phyloP scores from a whole-genome alignment of 1,284 basidiomycete genomes.

The Fomitiporia mediterranea region DNA sequence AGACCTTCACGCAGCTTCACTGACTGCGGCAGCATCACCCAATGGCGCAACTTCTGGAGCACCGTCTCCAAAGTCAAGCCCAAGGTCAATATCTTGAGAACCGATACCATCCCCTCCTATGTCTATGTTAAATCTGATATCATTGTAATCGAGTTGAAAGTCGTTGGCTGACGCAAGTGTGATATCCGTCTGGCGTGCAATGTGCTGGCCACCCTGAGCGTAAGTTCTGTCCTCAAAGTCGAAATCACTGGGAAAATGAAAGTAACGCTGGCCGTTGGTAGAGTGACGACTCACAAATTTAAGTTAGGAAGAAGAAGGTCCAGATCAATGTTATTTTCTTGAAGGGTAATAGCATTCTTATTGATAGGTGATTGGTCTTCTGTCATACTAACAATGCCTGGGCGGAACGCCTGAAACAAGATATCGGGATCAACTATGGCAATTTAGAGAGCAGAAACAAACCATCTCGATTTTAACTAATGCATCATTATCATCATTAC shows the following conservation, averaged over 20 bases:
- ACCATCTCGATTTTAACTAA: constrained; percentile 95
- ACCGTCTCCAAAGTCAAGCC: constrained; percentile 65
- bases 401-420: no score
- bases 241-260: constrained; percentile 60
- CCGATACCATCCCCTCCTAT: constrained; percentile 79
- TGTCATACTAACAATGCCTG: constrained; percentile 90
- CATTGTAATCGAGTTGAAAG: constrained; percentile 53
- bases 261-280: no score
- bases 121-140: constrained; percentile 58
- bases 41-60: constrained; percentile 52
- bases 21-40: constrained; percentile 56
- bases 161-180: constrained; percentile 71
- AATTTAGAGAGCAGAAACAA: constrained; percentile 73
- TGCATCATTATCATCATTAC: constrained; percentile 96
- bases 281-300: constrained; percentile 75
- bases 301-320: constrained; percentile 76
- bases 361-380: constrained; percentile 90
- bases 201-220: constrained; percentile 68
- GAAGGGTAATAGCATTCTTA: constrained; percentile 83
- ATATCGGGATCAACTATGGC: no score
- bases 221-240: constrained; percentile 68
- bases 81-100: constrained; percentile 79
- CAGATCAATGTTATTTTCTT: constrained; percentile 66
- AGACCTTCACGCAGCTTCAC: constrained; percentile 45
- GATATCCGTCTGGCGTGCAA: constrained; percentile 80